Evolutionary conservation across 208 protist genomes (phyloP).

Genomic region (Wallacemonas sp.): DNA sequence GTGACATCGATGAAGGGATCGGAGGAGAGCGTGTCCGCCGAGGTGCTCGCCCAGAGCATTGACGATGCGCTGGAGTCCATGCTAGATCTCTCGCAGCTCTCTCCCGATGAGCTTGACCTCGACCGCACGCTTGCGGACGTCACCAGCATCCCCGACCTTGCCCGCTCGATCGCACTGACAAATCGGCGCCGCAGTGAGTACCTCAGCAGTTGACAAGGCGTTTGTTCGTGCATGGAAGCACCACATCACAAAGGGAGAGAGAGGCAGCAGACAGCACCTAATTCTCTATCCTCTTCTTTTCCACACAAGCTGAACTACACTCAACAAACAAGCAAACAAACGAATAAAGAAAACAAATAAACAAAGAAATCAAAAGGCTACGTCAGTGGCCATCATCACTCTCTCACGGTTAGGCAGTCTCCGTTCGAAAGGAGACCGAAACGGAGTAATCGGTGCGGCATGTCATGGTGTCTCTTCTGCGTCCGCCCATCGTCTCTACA

Average conservation of each 20-base stretch:
- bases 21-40: conserved; percentile 34
- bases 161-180: conserved; percentile 2
- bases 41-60: conserved; percentile 42
- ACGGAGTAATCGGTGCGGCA: too few relatives aligned
- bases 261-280: too few relatives aligned
- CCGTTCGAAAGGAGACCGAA: too few relatives aligned
- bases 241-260: too few relatives aligned
- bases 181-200: conserved; percentile 14
- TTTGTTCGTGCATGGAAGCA: too few relatives aligned
- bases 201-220: too few relatives aligned
- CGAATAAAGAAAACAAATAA: background rate
- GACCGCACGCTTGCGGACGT: background rate
- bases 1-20: conserved; percentile 73
- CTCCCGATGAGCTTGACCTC: background rate
- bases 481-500: background rate
- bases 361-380: background rate
- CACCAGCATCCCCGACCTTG: conserved; percentile 3
- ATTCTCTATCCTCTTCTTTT: too few relatives aligned
- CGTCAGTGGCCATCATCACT: too few relatives aligned
- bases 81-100: conserved; percentile 21
- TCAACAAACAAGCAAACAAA: background rate
- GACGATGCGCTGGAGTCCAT: conserved; percentile 44
- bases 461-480: background rate
- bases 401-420: too few relatives aligned
- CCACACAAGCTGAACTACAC: too few relatives aligned